Evolutionary conservation across 352 stramenopile species (phyloP), one percentile per base, ranked within the genome.

Genomic region (Phytophthora brassicae): DNA sequence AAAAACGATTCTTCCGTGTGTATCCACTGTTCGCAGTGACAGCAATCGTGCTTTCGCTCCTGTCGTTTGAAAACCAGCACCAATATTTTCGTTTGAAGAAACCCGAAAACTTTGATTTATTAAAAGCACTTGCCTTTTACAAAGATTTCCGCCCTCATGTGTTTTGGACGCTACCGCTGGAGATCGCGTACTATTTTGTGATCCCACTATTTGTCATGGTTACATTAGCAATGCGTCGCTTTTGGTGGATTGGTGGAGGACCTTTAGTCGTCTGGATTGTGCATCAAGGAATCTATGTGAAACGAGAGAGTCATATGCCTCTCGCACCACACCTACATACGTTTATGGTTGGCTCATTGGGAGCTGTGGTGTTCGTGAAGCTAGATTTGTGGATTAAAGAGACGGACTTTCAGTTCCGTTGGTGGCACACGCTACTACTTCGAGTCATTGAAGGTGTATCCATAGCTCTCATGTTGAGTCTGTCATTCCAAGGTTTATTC

Each of bases 1-100:
- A 57, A 26, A 81, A 81, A 46, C 77, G 75, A 1, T 80, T 87
- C 51, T 74, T 87, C 22, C 72, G 75, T 22, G 77, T 87, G 6
- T 87, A 87, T 46, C 77, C 77, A 41, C 56, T 87, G 9, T 87
- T 87, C 23, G 47, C 54, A 19, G 68, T 72, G 22, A 64, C 70
- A 12, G 72, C 73, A 5, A 56, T 71, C 38, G 52, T 70, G 8
- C 28, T 82, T 24, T 72, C 53, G 11, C 33, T 60, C n/a, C 52
- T 83, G 26, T 70, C 76, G 16, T 50, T 64, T 23, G 58, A 72
- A 9, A 46, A 63, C 23, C 53, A 75, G 48, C 49, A 65, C 2
- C 57, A 35, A 2, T 82, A 78, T 46, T 79, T 78, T 38, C 45
- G 43, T 9, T 45, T 80, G 14, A 64, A 51, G 2, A 49, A 73